Conservation (phyloP, 2,329 filamentous ascomycete genomes). For the Gnomoniopsis smithogilvyi region DNA sequence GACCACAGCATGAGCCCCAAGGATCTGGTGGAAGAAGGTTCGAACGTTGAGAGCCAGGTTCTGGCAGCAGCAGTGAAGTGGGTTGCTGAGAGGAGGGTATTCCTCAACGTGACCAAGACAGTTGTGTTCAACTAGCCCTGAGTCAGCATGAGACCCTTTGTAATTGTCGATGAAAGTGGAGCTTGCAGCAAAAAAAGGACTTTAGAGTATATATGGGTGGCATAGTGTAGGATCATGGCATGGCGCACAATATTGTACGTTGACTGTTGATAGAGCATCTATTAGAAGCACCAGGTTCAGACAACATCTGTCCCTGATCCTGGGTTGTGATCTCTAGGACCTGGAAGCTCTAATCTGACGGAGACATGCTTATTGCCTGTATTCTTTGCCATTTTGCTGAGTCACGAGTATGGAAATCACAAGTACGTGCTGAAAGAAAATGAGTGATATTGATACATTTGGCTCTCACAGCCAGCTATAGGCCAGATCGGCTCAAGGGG, state of each 20-base stretch:
- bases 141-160: not conserved
- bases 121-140: conserved; percentile 61
- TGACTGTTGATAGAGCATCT: not conserved
- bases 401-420: no score
- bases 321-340: no score
- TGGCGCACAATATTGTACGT: not conserved
- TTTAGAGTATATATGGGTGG: not conserved
- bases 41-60: conserved; percentile 81
- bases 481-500: no score
- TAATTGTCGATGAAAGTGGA: not conserved
- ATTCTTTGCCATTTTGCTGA: no score
- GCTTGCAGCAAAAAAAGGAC: not conserved
- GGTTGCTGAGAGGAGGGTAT: conserved; percentile 74
- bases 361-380: no score
- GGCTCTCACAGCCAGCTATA: no score
- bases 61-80: conserved; percentile 79
- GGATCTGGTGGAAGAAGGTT: conserved; percentile 74
- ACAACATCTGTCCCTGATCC: no score
- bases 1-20: conserved; percentile 75
- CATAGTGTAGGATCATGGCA: not conserved
- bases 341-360: no score
- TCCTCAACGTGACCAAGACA: conserved; percentile 77
- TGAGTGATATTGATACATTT: no score
- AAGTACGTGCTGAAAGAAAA: no score
- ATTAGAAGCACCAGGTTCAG: no score